A percentile compares a stretch with the other conserved stretches of the same genome.
Evolutionary conservation across 179 eudicot genomes (phyloP).

Genomic region (Gypsophila paniculata): DNA sequence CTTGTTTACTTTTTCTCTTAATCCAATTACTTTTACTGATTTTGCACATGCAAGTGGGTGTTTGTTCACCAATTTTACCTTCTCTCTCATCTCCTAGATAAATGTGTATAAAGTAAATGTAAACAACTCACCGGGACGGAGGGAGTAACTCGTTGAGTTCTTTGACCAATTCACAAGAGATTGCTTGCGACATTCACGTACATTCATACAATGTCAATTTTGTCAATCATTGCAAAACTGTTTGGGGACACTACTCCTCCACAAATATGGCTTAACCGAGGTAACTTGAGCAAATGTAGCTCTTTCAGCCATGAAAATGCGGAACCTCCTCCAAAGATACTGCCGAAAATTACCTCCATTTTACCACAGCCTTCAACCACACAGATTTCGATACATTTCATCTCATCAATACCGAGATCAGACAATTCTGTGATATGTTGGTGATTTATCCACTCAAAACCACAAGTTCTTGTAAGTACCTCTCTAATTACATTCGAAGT

Average conservation of each 20-base stretch:
- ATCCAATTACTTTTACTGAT: too few species aligned
- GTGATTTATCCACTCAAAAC: constrained; percentile 29
- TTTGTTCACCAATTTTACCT: too few species aligned
- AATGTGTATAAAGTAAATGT: too few species aligned
- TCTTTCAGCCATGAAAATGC: constrained; percentile 26
- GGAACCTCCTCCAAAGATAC: neutral
- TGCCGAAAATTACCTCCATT: constrained; percentile 15
- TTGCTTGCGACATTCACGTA: constrained; percentile 13
- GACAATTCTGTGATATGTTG: constrained; percentile 17
- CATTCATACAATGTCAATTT: constrained; percentile 23
- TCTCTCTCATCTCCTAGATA: too few species aligned
- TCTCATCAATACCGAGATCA: constrained; percentile 22
- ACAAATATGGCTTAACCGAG: constrained; percentile 4
- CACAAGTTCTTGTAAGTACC: constrained; percentile 24
- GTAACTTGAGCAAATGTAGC: constrained; percentile 18
- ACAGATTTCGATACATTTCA: constrained; percentile 28
- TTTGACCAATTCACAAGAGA: constrained; percentile 18
- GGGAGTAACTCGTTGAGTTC: too few species aligned
- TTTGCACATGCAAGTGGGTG: too few species aligned
- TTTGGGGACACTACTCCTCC: constrained; percentile 2
- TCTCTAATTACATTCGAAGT: constrained; percentile 18
- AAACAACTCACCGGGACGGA: too few species aligned
- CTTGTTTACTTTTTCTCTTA: too few species aligned
- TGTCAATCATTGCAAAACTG: constrained; percentile 22
- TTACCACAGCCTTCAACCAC: constrained; percentile 20